phyloP scores from a whole-genome alignment of 306 rosid species.

The Quercus wislizeni region DNA sequence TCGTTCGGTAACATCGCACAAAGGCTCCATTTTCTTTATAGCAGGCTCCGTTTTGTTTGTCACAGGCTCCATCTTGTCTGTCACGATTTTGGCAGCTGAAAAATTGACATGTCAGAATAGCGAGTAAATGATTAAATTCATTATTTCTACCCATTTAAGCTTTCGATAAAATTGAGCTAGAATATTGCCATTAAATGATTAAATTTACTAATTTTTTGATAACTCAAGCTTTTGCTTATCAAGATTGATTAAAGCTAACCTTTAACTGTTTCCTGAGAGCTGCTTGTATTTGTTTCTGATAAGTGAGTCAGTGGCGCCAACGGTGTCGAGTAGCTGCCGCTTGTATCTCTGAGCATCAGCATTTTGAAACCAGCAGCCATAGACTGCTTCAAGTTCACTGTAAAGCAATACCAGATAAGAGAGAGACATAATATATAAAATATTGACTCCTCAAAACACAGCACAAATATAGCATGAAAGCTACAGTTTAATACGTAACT shows the following conservation, averaged over 20 bases:
- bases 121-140: too few species aligned
- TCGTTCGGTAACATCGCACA: conserved; percentile 42
- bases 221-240: not conserved
- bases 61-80: not conserved
- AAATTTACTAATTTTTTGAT: too few species aligned
- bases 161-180: too few species aligned
- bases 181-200: too few species aligned
- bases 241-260: conserved; percentile 27
- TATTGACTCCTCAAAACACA: not conserved
- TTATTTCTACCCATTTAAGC: too few species aligned
- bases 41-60: conserved; percentile 6
- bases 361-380: conserved; percentile 44
- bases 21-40: conserved; percentile 32
- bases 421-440: not conserved
- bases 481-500: not conserved
- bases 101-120: not conserved
- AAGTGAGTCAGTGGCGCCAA: not conserved
- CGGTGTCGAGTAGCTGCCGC: not conserved
- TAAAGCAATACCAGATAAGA: conserved; percentile 8
- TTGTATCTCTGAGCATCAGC: conserved; percentile 47
- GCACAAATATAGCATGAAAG: not conserved
- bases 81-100: conserved; percentile 2
- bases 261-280: conserved; percentile 26
- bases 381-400: conserved; percentile 61
- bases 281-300: not conserved